Evolutionary conservation across 2,329 filamentous ascomycete genomes (phyloP), one percentile per base, ranked within the genome.

Genomic region (Aspergillus terreus): DNA sequence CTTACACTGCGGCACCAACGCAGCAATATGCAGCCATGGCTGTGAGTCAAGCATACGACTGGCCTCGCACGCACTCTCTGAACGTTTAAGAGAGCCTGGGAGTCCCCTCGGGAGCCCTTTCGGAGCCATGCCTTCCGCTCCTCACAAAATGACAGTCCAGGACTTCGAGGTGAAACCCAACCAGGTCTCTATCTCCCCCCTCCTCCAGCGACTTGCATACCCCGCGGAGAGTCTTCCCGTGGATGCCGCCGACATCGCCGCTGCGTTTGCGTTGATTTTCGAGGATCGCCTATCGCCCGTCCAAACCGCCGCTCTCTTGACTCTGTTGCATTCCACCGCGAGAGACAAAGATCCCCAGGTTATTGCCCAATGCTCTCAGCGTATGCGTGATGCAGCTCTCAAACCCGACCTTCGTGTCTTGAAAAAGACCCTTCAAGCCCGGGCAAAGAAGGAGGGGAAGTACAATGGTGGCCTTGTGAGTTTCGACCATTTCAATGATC

Each of bases 211-310:
- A 38, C 71, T 79, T 21, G 74, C 75, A 19, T 74, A 75, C 62
- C 68, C 73, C 58, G 65, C 69, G 32, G 59, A 63, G 6, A 75
- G 77, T 42, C 69, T 69, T 43, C 70, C 74, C 46, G 86, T 92
- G 50, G 83, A 84, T 14, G 84, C 92, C 11, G 78, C 83, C 46
- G 90, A 96, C 69, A 94, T 99, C 68, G 90, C 92, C 53, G 80
- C 86, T n/a, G 92, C 92, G 49, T 86, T 97, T 62, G 86, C 90
- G 4, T 80, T 92, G 65, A 95, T 96, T 67, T 97, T 97, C 72
- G 92, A 91, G 52, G 87, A 96, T 73, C 84, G 85, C 59, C 79
- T 97, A 15, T 92, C 89, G n/a, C 86, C 89, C 36, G 88, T 92
- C 7, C 94, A 97, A 70, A 88, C 88, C 1, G 88, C 89, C 49